Base-by-base conservation (phyloP, 139 green algal genomes). In the Tetradesmus lagerheimii region DNA sequence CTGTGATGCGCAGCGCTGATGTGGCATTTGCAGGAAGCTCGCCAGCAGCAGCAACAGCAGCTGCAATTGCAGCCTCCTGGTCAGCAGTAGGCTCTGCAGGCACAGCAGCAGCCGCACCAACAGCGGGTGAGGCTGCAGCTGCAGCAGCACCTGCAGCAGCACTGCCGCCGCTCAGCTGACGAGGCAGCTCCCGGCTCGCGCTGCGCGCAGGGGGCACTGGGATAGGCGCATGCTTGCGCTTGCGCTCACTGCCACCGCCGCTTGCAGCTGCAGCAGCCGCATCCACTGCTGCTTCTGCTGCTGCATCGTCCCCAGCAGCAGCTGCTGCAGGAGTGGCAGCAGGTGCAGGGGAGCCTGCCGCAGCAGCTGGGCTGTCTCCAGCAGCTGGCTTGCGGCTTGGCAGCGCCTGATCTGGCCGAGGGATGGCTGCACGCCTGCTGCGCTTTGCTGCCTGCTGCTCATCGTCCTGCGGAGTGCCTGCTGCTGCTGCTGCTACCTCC, bases 161-260 rank as follows among this genome's bases (percentile, higher is more conserved):
- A 45, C 16, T 88, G 83, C 83, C 57, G 31, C 37, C 67, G 83
- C 83, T 80, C 20, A 4, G 2, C 64, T 88, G 83, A 25, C 71
- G 45, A 20, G 39, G 82, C 12, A 88, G 39, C 37, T 80, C 71
- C n/a, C 85, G 50, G 43, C 85, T 89, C 43, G 31, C 43, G 23
- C 31, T 83, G n/a, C 71, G 71, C 2, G 71, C 34, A 71, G 74
- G 43, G 6, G 74, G 74, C 31, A 50, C 39, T 25, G 85, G 85
- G 23, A 91, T 91, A 18, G 87, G 87, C 3, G 87, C 78, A 66
- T 91, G 87, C 87, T 81, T 91, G 78, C 87, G 87, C 78, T 87
- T 91, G 57, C 41, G n/a, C 18, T 80, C 83, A 9, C 64, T 64
- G 71, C 66, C 41, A 35, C 8, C 64, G 23, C 62, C 84, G 25